phyloP scores from a whole-genome alignment of 352 stramenopile species.

The Phytophthora multivora region DNA sequence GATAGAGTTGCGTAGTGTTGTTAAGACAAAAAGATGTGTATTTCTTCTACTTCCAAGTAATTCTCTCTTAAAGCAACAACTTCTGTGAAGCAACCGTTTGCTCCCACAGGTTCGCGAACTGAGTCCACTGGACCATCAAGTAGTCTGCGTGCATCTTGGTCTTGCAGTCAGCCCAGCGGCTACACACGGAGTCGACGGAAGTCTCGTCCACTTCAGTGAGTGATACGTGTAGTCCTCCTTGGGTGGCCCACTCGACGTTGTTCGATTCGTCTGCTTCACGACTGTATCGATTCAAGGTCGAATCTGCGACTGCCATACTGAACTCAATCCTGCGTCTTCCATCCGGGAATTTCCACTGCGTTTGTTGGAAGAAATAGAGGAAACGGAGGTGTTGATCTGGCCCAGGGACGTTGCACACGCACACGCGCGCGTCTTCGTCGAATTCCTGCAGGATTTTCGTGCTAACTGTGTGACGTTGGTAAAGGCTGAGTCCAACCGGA shows the following conservation, averaged over 20 bases:
- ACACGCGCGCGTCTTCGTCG: background rate
- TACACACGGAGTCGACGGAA: background rate
- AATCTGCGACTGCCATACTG: slow-evolving; percentile 26
- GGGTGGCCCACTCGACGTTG: background rate
- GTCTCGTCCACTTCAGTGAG: background rate
- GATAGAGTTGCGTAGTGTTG: too few species aligned
- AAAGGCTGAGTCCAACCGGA: background rate
- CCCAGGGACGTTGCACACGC: slow-evolving; percentile 16
- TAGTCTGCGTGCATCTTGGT: background rate
- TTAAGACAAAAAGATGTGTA: too few species aligned
- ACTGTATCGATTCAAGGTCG: slow-evolving; percentile 18
- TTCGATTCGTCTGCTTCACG: background rate
- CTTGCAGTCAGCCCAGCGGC: background rate
- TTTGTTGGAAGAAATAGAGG: background rate
- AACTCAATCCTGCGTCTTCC: slow-evolving; percentile 5
- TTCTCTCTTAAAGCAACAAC: background rate
- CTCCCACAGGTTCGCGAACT: background rate
- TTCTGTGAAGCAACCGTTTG: background rate
- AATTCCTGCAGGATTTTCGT: background rate
- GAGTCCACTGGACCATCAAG: background rate
- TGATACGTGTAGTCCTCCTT: background rate
- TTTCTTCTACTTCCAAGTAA: too few species aligned
- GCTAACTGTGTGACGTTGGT: background rate
- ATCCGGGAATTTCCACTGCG: background rate
- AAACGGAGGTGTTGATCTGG: slow-evolving; percentile 9